A percentile compares a stretch with the other conserved stretches of the same genome.
These are phyloP conservation scores for Bidens hawaiensis DNA, from an alignment of 140 eudicot genomes.

Conservation along the genomic window DNA sequence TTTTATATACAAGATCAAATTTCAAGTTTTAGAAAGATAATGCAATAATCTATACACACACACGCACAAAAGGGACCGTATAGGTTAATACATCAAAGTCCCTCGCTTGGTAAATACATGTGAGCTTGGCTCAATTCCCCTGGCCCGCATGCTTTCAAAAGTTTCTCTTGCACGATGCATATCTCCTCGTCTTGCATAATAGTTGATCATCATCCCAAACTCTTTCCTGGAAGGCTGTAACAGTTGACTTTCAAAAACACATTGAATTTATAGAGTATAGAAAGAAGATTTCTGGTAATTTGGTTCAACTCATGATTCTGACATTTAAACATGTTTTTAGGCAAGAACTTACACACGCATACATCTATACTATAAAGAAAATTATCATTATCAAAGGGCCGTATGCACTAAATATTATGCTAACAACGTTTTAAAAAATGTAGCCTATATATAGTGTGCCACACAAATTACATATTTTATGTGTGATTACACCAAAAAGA, in stretches of 20 bases:
- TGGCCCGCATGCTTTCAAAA: slow-evolving; percentile 95
- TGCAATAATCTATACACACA: neutral
- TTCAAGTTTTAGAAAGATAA: neutral
- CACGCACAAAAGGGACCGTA: neutral
- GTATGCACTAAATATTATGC: neutral
- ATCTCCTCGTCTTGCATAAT: slow-evolving; percentile 94
- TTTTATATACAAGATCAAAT: neutral
- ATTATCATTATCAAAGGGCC: neutral
- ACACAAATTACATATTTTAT: neutral
- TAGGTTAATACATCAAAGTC: slow-evolving; percentile 4
- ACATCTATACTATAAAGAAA: neutral
- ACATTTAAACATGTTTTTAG: slow-evolving; percentile 1
- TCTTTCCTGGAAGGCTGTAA: slow-evolving; percentile 97
- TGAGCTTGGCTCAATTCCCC: slow-evolving; percentile 88
- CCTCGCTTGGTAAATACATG: slow-evolving; percentile 80
- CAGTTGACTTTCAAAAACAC: slow-evolving; percentile 22
- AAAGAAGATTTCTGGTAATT: neutral
- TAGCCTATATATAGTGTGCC: neutral
- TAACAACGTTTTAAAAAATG: neutral
- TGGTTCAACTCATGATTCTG: slow-evolving; percentile 3
- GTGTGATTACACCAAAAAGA: neutral
- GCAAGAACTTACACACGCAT: neutral
- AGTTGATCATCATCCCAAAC: slow-evolving; percentile 81
- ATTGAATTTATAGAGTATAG: neutral
- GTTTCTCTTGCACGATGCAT: slow-evolving; percentile 95